A percentile compares a stretch with the other conserved stretches of the same genome.
Evolutionary conservation across 257 asterid genomes (phyloP).

Genomic region (Petunia axillaris): DNA sequence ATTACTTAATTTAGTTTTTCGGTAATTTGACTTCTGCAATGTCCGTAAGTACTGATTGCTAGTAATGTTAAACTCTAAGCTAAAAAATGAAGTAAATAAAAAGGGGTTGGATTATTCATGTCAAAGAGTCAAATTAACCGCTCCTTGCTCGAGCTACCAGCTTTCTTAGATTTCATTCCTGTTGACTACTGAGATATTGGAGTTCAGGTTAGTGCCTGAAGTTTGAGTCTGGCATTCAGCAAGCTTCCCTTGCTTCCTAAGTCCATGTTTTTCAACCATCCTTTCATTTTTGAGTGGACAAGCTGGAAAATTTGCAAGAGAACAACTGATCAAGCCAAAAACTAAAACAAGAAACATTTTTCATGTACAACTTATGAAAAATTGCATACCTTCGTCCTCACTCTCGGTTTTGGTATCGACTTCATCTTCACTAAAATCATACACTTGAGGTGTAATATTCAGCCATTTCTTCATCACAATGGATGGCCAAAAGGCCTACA

Average conservation of each 20-base stretch:
- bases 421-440: constrained; percentile 95
- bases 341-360: neutral
- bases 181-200: neutral
- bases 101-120: no score
- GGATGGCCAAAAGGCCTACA: constrained; percentile 87
- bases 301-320: constrained; percentile 39
- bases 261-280: constrained; percentile 43
- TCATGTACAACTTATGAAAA: neutral
- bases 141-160: no score
- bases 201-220: constrained; percentile 41
- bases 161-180: no score
- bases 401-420: constrained; percentile 77
- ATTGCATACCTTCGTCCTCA: constrained; percentile 76
- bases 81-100: no score
- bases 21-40: no score
- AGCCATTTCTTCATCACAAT: constrained; percentile 96
- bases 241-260: constrained; percentile 40
- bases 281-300: constrained; percentile 62
- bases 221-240: constrained; percentile 42
- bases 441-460: constrained; percentile 70
- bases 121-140: no score
- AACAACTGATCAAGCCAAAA: constrained; percentile 10
- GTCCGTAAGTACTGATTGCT: no score
- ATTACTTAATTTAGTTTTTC: no score
- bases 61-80: no score